Evolutionary conservation across 495 filamentous ascomycete species (phyloP).

Genomic region (Beverwykella pulmonaria): DNA sequence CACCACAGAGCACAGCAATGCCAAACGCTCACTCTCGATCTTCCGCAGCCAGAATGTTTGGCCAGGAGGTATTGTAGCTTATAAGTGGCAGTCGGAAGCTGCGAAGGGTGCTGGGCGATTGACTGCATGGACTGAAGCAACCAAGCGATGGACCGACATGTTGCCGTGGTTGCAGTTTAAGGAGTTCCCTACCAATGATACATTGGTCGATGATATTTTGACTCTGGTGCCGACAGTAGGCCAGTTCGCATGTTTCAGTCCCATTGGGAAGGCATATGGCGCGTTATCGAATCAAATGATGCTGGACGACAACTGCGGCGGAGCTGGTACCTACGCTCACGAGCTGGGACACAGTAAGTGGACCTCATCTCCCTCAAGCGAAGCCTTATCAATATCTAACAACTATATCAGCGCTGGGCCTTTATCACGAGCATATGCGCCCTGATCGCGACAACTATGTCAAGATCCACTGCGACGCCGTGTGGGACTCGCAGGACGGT

Average conservation of each 20-base stretch:
- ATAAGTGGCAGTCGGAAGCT: conserved; percentile 17
- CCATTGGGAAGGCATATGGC: conserved; percentile 12
- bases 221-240: conserved; percentile 1
- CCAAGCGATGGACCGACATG: conserved; percentile 21
- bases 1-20: not conserved
- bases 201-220: not conserved
- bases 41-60: conserved; percentile 14
- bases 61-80: conserved; percentile 20
- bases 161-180: conserved; percentile 23
- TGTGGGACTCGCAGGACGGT: conserved; percentile 3
- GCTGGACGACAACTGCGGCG: conserved; percentile 14
- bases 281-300: conserved; percentile 13
- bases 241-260: conserved; percentile 1
- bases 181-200: not conserved
- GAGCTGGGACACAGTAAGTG: conserved; percentile 28
- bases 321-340: conserved; percentile 20
- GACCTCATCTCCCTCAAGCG: not conserved
- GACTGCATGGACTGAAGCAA: conserved; percentile 16
- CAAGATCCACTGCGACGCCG: conserved; percentile 15
- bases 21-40: conserved; percentile 24
- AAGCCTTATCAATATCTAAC: not conserved
- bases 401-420: conserved; percentile 14
- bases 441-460: conserved; percentile 22
- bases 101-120: conserved; percentile 5
- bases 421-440: conserved; percentile 24